Evolutionary conservation across 78 protist genomes (phyloP).

Genomic region (Neovahlkampfia damariscottae): DNA sequence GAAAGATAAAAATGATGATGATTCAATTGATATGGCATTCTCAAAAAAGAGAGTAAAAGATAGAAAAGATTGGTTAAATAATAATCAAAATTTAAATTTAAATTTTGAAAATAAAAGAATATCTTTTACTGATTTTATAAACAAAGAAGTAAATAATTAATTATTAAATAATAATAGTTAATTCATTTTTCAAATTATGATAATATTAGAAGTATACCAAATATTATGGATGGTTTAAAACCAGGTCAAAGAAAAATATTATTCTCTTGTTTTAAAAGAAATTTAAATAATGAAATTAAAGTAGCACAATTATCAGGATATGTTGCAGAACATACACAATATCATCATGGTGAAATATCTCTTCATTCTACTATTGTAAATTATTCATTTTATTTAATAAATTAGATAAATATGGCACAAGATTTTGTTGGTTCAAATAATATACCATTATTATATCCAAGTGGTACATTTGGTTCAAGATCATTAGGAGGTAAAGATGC

Average conservation of each 20-base stretch:
- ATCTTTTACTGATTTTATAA: background rate
- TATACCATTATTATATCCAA: slow-evolving; percentile 71
- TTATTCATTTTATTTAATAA: no score
- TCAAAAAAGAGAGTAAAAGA: slow-evolving; percentile 61
- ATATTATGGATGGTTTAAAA: slow-evolving; percentile 92
- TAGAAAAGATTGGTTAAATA: slow-evolving; percentile 86
- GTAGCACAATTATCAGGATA: slow-evolving; percentile 96
- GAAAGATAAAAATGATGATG: slow-evolving; percentile 40
- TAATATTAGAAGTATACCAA: slow-evolving; percentile 87
- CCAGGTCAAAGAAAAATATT: slow-evolving; percentile 94
- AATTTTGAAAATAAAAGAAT: slow-evolving; percentile 1
- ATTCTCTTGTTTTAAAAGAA: slow-evolving; percentile 88
- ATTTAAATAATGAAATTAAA: slow-evolving; percentile 78
- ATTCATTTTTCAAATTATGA: slow-evolving; percentile 78
- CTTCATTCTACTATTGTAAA: slow-evolving; percentile 74
- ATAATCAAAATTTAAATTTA: slow-evolving; percentile 35
- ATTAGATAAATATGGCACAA: slow-evolving; percentile 93
- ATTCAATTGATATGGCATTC: slow-evolving; percentile 62
- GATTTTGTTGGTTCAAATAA: slow-evolving; percentile 91
- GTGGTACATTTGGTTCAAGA: slow-evolving; percentile 95
- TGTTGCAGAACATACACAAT: slow-evolving; percentile 65
- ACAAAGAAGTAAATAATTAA: no score
- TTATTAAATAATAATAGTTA: no score
- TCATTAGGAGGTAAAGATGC: slow-evolving; percentile 86
- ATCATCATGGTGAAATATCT: slow-evolving; percentile 96